Evolutionary conservation across 257 asterid species (phyloP).

Genomic region (Henckelia pumila): DNA sequence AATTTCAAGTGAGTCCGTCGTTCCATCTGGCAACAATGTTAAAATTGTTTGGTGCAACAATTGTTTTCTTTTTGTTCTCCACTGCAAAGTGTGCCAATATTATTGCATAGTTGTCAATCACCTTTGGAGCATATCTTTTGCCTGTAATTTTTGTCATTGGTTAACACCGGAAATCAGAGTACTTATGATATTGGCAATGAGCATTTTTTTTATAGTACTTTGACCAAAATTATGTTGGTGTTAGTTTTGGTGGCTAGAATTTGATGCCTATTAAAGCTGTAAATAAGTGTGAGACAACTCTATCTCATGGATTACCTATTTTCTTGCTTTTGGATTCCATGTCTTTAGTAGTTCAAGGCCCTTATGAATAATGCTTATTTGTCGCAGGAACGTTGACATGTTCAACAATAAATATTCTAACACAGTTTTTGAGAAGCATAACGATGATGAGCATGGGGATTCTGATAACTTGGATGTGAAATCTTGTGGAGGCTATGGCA

Average conservation of each 20-base stretch:
- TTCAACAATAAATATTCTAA: conserved; percentile 26
- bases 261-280: not conserved
- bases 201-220: not conserved
- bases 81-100: not conserved
- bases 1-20: conserved; percentile 60
- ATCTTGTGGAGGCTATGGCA: conserved; percentile 26
- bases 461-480: conserved; percentile 40
- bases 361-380: conserved; percentile 11
- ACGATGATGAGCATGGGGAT: conserved; percentile 35
- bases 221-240: not conserved
- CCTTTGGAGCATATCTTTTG: not conserved
- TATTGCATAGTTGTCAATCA: not conserved
- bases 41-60: conserved; percentile 33
- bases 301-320: not conserved
- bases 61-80: not conserved
- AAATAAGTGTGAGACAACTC: not conserved
- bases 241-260: not conserved
- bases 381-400: conserved; percentile 46
- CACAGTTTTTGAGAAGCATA: conserved; percentile 35
- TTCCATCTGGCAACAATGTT: conserved; percentile 18
- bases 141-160: not conserved
- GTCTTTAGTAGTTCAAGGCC: not conserved
- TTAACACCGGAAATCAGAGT: not conserved
- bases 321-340: not conserved
- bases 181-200: not conserved